Conservation (phyloP, 2,329 filamentous ascomycete genomes). For the Pseudogymnoascus sp. region DNA sequence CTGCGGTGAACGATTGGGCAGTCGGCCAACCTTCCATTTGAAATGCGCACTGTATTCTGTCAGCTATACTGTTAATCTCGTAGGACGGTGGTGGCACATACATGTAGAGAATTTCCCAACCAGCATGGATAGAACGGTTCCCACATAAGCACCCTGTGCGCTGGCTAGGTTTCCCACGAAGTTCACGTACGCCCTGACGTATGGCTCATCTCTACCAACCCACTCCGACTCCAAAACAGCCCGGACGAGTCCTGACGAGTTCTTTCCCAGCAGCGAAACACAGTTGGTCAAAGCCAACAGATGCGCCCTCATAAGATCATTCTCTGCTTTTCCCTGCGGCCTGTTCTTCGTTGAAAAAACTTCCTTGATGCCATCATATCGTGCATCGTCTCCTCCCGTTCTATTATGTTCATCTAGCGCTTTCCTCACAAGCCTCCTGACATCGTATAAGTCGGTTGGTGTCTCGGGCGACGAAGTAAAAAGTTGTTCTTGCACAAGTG, state of each 20-base stretch:
- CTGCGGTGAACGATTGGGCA: conserved; percentile 53
- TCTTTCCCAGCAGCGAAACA: conserved; percentile 49
- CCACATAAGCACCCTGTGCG: conserved; percentile 71
- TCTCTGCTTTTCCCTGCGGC: conserved; percentile 26
- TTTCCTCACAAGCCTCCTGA: background rate
- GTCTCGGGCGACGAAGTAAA: background rate
- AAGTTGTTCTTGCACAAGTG: conserved; percentile 14
- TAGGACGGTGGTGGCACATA: conserved; percentile 23
- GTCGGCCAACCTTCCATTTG: conserved; percentile 27
- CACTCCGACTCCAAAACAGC: conserved; percentile 53
- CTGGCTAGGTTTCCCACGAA: conserved; percentile 68
- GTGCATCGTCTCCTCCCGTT: conserved; percentile 41
- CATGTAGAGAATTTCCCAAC: conserved; percentile 63
- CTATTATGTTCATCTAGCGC: conserved; percentile 3
- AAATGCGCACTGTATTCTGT: conserved; percentile 30
- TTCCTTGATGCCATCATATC: conserved; percentile 50
- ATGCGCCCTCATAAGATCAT: conserved; percentile 47
- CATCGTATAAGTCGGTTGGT: background rate
- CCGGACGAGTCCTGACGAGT: conserved; percentile 50
- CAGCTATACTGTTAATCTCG: conserved; percentile 30
- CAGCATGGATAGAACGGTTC: conserved; percentile 67
- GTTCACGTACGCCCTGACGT: conserved; percentile 57
- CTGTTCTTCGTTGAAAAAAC: conserved; percentile 33
- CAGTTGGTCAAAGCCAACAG: conserved; percentile 54
- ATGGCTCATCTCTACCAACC: conserved; percentile 56